Percentiles rank a stretch among this genome's conserved stretches.
phyloP scores from a whole-genome alignment of 352 stramenopile genomes.

The Elongisporangium anandrum region DNA sequence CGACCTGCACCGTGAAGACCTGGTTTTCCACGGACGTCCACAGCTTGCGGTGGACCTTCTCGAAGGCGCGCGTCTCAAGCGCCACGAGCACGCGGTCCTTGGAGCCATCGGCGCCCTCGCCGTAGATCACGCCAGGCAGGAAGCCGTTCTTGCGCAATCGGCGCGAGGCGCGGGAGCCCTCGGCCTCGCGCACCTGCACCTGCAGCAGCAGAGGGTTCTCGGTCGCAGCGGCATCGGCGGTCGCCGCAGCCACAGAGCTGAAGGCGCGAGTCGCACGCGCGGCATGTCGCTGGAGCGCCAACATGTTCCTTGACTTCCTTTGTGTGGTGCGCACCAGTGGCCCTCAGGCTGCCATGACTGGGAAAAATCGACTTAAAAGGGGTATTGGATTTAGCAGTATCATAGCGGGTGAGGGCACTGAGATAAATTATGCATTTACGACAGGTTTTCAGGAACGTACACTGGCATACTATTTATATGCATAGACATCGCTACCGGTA shows the following conservation, averaged over 20 bases:
- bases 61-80: conserved; percentile 67
- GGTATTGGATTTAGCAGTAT: neutral
- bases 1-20: conserved; percentile 81
- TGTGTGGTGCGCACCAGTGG: neutral
- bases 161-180: conserved; percentile 74
- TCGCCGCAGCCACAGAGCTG: conserved; percentile 36
- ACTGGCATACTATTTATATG: too few relatives aligned
- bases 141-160: conserved; percentile 78
- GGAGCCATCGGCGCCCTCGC: conserved; percentile 64
- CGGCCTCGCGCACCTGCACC: conserved; percentile 49
- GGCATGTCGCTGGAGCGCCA: conserved; percentile 42
- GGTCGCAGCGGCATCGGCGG: conserved; percentile 6
- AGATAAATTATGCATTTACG: neutral
- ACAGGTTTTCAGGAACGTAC: neutral
- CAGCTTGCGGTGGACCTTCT: conserved; percentile 81
- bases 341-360: neutral
- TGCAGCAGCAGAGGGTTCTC: conserved; percentile 34
- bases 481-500: too few relatives aligned
- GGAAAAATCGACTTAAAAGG: neutral
- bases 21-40: conserved; percentile 87
- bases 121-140: conserved; percentile 81
- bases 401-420: neutral
- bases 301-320: conserved; percentile 20
- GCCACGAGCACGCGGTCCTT: conserved; percentile 72
- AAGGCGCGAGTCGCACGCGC: conserved; percentile 35